These are phyloP conservation scores for Filosporella fistucella DNA, from an alignment of 495 filamentous ascomycete genomes.

Conservation along the genomic window DNA sequence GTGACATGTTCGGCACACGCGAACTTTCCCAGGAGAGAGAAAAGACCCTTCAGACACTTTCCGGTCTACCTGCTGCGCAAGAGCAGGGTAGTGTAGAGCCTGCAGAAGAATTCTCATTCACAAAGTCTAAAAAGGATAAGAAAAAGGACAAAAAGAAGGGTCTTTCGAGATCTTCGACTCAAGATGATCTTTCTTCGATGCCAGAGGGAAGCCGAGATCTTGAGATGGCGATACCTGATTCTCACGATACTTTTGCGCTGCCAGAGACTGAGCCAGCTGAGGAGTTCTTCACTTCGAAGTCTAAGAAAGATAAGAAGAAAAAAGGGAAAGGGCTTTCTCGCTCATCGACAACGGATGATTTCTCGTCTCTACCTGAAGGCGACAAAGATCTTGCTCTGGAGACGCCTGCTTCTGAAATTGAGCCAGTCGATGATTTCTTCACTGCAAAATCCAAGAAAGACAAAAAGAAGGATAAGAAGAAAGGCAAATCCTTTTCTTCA, in stretches of 20 bases:
- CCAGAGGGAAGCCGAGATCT: neutral
- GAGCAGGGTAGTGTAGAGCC: neutral
- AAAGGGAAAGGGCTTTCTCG: constrained; percentile 28
- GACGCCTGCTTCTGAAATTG: neutral
- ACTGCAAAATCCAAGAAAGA: constrained; percentile 25
- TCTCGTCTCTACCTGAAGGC: neutral
- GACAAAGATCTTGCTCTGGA: neutral
- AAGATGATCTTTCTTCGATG: neutral
- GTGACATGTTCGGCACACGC: neutral
- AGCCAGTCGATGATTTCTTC: neutral
- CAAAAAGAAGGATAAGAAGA: constrained; percentile 38
- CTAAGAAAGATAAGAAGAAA: constrained; percentile 24
- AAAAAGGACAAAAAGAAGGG: constrained; percentile 25
- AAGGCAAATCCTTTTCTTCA: constrained; percentile 25
- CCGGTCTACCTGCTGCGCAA: neutral
- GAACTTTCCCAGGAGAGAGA: constrained; percentile 8
- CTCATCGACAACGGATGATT: neutral
- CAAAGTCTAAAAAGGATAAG: constrained; percentile 20
- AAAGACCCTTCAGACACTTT: constrained; percentile 9
- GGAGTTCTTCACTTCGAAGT: neutral
- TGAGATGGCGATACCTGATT: neutral
- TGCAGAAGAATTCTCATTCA: constrained; percentile 2
- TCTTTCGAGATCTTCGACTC: neutral
- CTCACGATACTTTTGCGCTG: neutral
- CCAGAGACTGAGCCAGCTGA: neutral